phyloP scores from a whole-genome alignment of 2,329 filamentous ascomycete species.

The Botryotinia convoluta region DNA sequence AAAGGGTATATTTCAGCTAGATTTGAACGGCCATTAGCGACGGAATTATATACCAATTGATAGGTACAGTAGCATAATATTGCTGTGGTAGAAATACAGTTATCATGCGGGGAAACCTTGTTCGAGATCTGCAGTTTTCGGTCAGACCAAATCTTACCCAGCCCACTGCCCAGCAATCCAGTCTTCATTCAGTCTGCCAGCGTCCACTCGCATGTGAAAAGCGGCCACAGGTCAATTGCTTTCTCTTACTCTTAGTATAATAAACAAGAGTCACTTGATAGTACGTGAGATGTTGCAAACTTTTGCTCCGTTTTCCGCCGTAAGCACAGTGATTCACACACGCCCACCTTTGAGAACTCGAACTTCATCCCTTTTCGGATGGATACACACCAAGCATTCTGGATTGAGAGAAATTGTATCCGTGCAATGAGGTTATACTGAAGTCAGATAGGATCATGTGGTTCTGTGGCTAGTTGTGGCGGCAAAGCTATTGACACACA shows the following conservation, averaged over 20 bases:
- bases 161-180: too few species aligned
- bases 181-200: background rate
- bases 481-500: background rate
- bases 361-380: background rate
- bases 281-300: background rate
- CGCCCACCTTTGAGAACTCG: background rate
- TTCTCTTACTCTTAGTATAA: background rate
- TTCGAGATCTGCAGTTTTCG: constrained; percentile 7
- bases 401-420: background rate
- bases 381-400: background rate
- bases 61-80: background rate
- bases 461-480: background rate
- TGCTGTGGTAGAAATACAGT: constrained; percentile 5
- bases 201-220: background rate
- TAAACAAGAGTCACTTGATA: background rate
- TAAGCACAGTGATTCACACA: background rate
- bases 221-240: background rate
- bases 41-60: background rate
- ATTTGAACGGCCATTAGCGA: background rate
- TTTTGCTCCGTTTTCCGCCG: background rate
- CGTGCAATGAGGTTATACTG: background rate
- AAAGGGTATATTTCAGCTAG: background rate
- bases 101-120: constrained; percentile 20
- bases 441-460: background rate
- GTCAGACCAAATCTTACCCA: background rate